Conservation (phyloP, 225 moss, liverwort and hornwort genomes). For the Pleurozium schreberi region DNA sequence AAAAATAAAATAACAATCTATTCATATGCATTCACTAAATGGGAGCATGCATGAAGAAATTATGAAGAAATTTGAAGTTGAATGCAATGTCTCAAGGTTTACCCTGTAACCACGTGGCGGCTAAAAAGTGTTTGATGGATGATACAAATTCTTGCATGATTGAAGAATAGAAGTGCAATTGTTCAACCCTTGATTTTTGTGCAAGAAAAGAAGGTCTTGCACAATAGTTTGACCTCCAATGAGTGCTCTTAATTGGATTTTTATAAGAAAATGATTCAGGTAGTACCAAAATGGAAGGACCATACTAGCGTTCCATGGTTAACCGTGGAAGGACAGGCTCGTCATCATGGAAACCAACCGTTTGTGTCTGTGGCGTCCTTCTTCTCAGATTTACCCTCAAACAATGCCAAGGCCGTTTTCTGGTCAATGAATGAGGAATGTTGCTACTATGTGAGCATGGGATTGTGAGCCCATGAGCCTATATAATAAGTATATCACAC, state of each 20-base stretch:
- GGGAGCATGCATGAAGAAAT: neutral
- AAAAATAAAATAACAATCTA: neutral
- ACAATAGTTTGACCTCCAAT: neutral
- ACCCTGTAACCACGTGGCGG: neutral
- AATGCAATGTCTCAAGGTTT: accelerated
- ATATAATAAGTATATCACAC: too few species aligned
- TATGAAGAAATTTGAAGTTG: neutral
- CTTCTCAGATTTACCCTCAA: too few species aligned
- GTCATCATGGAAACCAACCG: too few species aligned
- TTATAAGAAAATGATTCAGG: neutral
- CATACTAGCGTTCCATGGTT: too few species aligned
- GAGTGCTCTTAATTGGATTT: neutral
- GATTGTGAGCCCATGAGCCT: too few species aligned
- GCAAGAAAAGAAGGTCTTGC: accelerated
- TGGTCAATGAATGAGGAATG: too few species aligned
- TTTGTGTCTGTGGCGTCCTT: too few species aligned
- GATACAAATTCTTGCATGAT: neutral
- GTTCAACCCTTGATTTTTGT: neutral
- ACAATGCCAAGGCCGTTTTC: too few species aligned
- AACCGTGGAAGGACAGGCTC: too few species aligned
- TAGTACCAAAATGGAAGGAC: too few species aligned
- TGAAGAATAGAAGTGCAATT: neutral
- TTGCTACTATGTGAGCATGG: too few species aligned
- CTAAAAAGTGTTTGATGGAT: neutral
- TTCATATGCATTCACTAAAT: accelerated